A percentile compares a stretch with the other conserved stretches of the same genome.
Evolutionary conservation across 352 stramenopile genomes (phyloP).

Genomic region (Phytophthora syringae): DNA sequence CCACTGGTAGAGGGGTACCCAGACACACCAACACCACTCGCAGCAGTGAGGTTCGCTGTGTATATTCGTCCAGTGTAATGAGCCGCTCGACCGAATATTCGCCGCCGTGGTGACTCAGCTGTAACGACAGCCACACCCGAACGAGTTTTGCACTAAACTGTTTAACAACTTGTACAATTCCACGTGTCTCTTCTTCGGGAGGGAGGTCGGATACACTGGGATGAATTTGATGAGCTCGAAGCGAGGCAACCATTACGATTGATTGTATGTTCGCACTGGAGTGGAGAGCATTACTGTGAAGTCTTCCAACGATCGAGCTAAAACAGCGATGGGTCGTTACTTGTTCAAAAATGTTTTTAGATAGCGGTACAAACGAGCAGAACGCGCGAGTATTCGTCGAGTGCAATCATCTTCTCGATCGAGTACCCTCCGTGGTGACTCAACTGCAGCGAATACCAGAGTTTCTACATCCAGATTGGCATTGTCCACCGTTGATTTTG

Average conservation of each 20-base stretch:
- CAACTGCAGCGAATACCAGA: not conserved
- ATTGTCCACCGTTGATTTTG: not conserved
- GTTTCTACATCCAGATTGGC: not conserved
- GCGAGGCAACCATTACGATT: not conserved
- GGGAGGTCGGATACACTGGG: not conserved
- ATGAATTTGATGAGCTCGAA: not conserved
- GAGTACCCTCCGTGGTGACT: not conserved
- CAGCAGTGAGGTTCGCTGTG: not conserved
- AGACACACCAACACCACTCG: conserved; percentile 6
- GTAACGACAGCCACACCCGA: conserved; percentile 6
- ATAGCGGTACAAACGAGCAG: not conserved
- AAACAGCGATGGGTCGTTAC: not conserved
- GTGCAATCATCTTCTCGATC: not conserved
- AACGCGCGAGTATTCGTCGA: not conserved
- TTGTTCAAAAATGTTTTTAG: not conserved
- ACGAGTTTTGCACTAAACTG: not conserved
- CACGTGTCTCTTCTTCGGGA: not conserved
- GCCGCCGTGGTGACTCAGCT: conserved; percentile 23
- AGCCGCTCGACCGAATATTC: conserved; percentile 41
- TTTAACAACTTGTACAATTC: not conserved
- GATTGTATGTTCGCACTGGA: not conserved
- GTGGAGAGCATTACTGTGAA: too few relatives aligned
- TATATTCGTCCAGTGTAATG: conserved; percentile 33
- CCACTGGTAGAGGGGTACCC: conserved; percentile 5
- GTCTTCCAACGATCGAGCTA: not conserved